These are phyloP conservation scores for Panicum hallii DNA, from an alignment of 202 grass and related monocot genomes.

Conservation along the genomic window DNA sequence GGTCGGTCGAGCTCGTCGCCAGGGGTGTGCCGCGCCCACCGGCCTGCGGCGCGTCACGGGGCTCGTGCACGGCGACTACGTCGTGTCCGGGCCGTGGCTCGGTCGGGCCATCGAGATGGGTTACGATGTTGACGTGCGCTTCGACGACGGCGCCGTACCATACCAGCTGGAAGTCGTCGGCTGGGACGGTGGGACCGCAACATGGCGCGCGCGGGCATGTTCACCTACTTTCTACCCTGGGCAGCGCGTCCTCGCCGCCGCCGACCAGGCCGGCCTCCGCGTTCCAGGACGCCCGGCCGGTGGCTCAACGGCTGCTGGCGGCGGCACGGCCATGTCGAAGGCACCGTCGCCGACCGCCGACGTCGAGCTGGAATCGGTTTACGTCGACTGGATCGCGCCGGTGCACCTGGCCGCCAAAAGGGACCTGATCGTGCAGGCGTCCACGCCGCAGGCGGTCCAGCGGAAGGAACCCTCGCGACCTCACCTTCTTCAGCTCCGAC, in stretches of 20 bases:
- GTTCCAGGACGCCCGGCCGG: background rate
- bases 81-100: background rate
- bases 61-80: background rate
- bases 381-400: background rate
- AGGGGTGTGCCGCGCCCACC: background rate
- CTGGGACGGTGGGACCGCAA: no score
- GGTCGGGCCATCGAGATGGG: background rate
- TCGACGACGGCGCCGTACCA: background rate
- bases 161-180: background rate
- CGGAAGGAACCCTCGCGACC: no score
- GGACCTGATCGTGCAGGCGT: no score
- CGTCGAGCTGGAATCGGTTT: background rate
- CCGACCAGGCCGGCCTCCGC: no score
- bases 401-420: background rate
- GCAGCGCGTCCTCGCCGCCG: background rate
- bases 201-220: no score
- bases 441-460: no score
- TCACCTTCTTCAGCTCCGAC: no score
- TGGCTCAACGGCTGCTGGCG: conserved; percentile 16
- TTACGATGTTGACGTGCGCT: background rate
- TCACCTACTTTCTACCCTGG: background rate
- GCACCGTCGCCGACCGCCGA: no score
- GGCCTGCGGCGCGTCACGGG: background rate
- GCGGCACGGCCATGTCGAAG: background rate
- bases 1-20: background rate